Percentiles rank a stretch among this genome's conserved stretches.
Conservation (phyloP, 164 flowering plant species). For the Amborella trichopoda region DNA sequence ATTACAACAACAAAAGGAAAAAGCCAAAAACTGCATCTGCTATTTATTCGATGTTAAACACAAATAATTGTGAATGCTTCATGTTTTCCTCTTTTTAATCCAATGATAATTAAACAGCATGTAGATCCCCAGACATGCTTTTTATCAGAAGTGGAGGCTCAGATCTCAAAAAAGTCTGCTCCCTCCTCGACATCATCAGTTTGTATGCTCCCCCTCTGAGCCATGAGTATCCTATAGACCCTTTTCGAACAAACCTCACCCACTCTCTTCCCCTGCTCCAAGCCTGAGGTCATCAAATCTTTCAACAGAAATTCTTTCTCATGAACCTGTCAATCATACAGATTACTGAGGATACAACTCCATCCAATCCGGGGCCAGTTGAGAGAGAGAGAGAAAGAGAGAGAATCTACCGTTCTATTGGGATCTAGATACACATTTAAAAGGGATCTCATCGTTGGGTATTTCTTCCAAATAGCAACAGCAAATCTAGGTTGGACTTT, state of each 20-base stretch:
- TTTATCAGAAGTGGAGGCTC: too few species aligned
- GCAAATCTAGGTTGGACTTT: constrained; percentile 97
- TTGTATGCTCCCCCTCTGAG: constrained; percentile 62
- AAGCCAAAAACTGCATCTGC: too few species aligned
- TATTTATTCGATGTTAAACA: too few species aligned
- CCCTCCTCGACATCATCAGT: constrained; percentile 90
- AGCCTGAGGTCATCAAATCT: constrained; percentile 59
- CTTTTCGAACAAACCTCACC: constrained; percentile 94
- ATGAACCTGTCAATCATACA: constrained; percentile 40
- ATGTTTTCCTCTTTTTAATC: too few species aligned
- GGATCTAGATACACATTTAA: constrained; percentile 81
- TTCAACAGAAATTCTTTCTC: constrained; percentile 85
- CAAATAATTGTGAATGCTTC: too few species aligned
- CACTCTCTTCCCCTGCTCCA: constrained; percentile 51
- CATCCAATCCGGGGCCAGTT: too few species aligned
- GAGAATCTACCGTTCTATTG: constrained; percentile 58
- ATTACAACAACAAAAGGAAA: too few species aligned
- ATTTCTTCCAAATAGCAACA: constrained; percentile 82
- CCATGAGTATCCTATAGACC: constrained; percentile 88
- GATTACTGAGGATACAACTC: not conserved
- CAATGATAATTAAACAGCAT: too few species aligned
- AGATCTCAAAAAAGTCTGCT: constrained; percentile 86
- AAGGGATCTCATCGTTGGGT: constrained; percentile 94
- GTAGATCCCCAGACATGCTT: too few species aligned
- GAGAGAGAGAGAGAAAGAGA: too few species aligned